These are phyloP conservation scores for Sequoiadendron giganteum DNA, from an alignment of 75 land plant species.

Conservation along the genomic window DNA sequence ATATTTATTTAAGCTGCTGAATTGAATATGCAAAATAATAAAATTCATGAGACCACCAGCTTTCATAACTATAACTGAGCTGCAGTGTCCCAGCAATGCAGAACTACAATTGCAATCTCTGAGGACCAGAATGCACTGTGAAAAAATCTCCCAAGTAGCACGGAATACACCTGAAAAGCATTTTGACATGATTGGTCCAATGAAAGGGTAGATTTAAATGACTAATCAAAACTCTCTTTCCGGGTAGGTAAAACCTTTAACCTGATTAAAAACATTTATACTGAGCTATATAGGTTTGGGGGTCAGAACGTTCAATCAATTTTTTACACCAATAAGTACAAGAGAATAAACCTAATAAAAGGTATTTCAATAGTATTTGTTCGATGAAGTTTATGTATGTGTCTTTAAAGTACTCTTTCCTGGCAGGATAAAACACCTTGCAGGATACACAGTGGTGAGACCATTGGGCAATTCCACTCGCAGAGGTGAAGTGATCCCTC, in stretches of 20 bases:
- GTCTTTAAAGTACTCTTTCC: neutral
- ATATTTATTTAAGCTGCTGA: too few relatives aligned
- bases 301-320: neutral
- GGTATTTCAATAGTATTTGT: neutral
- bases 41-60: too few relatives aligned
- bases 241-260: neutral
- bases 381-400: neutral
- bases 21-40: too few relatives aligned
- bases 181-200: neutral
- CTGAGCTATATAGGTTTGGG: neutral
- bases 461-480: neutral
- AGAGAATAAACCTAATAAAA: neutral
- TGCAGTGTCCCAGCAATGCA: neutral
- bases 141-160: neutral
- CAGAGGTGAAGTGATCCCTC: neutral
- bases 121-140: neutral
- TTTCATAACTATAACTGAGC: neutral
- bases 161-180: neutral
- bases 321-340: neutral
- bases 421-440: neutral
- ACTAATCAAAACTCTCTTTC: too few relatives aligned
- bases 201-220: neutral
- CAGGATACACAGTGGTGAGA: too few relatives aligned
- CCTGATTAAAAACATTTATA: too few relatives aligned
- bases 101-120: neutral